phyloP scores from a whole-genome alignment of 768 basidiomycete genomes.

The Boletus tylopilopsis region DNA sequence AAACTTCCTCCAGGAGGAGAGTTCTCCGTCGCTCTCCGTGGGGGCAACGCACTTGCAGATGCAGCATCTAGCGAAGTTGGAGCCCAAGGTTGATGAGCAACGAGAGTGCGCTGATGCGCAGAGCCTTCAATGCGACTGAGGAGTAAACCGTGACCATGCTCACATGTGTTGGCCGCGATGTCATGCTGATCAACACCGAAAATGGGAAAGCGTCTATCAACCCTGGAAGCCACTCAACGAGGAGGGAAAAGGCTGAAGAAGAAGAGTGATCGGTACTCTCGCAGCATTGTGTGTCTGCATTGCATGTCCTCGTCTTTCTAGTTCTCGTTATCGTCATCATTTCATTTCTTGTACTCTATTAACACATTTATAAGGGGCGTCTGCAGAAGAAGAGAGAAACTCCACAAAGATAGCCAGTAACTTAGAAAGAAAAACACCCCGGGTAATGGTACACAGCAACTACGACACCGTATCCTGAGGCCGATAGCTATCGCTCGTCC shows the following conservation, averaged over 20 bases:
- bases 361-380: too few species aligned
- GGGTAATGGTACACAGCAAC: constrained; percentile 5
- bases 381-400: too few species aligned
- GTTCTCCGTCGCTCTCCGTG: constrained; percentile 13
- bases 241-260: constrained; percentile 7
- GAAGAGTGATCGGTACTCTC: neutral
- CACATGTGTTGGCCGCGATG: too few species aligned
- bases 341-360: too few species aligned
- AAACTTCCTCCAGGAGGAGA: constrained; percentile 3
- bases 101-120: constrained; percentile 3
- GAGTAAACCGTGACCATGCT: too few species aligned
- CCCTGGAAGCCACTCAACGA: constrained; percentile 21
- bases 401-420: too few species aligned
- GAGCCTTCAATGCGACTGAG: neutral
- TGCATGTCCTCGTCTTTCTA: too few species aligned
- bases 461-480: neutral
- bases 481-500: neutral
- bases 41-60: neutral
- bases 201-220: constrained; percentile 18
- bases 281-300: too few species aligned
- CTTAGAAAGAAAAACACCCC: neutral
- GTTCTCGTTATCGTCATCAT: too few species aligned
- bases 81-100: constrained; percentile 2
- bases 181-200: neutral
- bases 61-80: neutral